Base-by-base conservation (phyloP, 768 basidiomycete species). In the Lentinula edodes region DNA sequence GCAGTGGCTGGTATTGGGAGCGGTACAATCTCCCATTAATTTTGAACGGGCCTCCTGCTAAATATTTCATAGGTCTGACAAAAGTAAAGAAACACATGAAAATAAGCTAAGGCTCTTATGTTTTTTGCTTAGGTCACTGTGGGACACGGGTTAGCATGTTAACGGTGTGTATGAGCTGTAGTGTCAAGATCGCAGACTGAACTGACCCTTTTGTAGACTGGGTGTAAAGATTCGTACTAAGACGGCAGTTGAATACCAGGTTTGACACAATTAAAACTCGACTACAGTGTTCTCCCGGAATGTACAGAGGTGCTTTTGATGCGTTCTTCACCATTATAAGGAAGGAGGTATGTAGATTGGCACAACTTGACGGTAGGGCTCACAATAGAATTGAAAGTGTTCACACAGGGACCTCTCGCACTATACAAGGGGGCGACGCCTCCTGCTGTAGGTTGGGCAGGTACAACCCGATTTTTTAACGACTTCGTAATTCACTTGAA, bases 251-350 rank as follows among this genome's bases (percentile, higher is more conserved):
- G 5, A 12, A 63, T 61, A 18, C 23, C 63, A 88, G 86, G 3
- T 89, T 89, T 71, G 87, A 89, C 70, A 89, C 87, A 16, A 79
- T 90, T 65, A 90, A 90, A 70, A 87, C 86, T 2, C 82, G 88
- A 28, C 69, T 90, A 68, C 88, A 90, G 71, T 88, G 87, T 68
- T 80, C 85, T 36, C 78, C 82, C 50, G 86, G 85, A 58, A 83
- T 83, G 28, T 88, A 89, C 69, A 76, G 73, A 35, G 81, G 84
- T 35, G 86, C 87, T 10, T 62, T 86, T 9, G 86, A 89, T 63
- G 85, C 84, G 55, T 70, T 89, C 35, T 64, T 75, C 54, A 80
- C 81, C 66, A 84, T 82, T 12, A 70, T 89, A 18, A 76, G 79
- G 64, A 84, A 84, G 61, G 88, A 89, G 77, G 88, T 86, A 64